Evolutionary conservation across 1,284 basidiomycete genomes (phyloP).

Genomic region (Ustilago shanxiensis): DNA sequence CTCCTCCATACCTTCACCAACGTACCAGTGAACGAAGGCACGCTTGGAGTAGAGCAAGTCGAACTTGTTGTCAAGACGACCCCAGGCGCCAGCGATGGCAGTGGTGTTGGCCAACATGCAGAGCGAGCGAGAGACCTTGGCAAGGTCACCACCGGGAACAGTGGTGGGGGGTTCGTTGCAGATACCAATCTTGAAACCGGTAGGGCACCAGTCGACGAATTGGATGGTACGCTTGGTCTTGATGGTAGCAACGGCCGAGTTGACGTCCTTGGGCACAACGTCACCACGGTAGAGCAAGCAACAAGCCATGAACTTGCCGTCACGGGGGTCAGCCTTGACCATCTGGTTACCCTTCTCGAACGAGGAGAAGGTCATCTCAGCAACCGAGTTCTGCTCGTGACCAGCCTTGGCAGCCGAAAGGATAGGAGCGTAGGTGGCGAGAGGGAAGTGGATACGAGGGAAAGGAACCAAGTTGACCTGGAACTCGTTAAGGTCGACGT

Average conservation of each 20-base stretch:
- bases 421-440: conserved; percentile 95
- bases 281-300: conserved; percentile 81
- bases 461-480: conserved; percentile 93
- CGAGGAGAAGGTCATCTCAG: conserved; percentile 98
- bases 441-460: conserved; percentile 94
- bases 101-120: conserved; percentile 98
- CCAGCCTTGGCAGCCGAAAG: conserved; percentile 83
- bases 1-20: conserved; percentile 99
- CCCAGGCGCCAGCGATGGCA: conserved; percentile 94
- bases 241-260: conserved; percentile 91
- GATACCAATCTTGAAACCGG: conserved; percentile 94
- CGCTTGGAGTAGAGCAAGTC: conserved; percentile 80
- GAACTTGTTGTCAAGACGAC: conserved; percentile 97
- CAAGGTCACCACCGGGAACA: conserved; percentile 89
- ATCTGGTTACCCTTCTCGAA: conserved; percentile 99
- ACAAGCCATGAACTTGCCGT: conserved; percentile 85
- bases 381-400: conserved; percentile 97
- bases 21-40: conserved; percentile 75
- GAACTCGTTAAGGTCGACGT: conserved; percentile 98
- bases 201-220: conserved; percentile 96
- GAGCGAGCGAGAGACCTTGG: conserved; percentile 90
- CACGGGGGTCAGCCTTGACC: conserved; percentile 74
- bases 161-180: conserved; percentile 94
- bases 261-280: conserved; percentile 96
- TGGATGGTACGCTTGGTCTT: conserved; percentile 86